Evolutionary conservation across 345 rosid species (phyloP).

Genomic region (Aquilaria malaccensis): DNA sequence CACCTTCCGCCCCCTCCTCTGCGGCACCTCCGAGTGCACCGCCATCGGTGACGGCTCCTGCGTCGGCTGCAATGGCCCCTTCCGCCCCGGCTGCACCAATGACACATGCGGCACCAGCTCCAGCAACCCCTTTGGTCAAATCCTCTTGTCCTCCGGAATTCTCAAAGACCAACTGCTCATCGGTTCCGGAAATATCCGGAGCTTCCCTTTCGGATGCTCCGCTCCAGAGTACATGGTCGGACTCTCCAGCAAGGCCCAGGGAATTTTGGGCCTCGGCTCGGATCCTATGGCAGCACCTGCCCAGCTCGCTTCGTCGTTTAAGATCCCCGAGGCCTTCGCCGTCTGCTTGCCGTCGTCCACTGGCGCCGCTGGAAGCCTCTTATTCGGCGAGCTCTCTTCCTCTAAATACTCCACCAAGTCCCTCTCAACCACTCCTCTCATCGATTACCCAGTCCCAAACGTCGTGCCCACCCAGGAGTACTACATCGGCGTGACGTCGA

Average conservation of each 20-base stretch:
- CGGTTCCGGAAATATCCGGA: background rate
- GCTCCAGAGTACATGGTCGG: background rate
- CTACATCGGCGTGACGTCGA: conserved; percentile 21
- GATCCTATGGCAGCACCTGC: conserved; percentile 12
- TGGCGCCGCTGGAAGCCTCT: conserved; percentile 16
- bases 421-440: conserved; percentile 4
- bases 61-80: conserved; percentile 11
- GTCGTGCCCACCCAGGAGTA: conserved; percentile 25
- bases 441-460: conserved; percentile 14
- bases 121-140: conserved; percentile 13
- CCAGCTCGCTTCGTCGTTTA: conserved; percentile 18
- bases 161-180: conserved; percentile 18
- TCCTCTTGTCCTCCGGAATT: conserved; percentile 7
- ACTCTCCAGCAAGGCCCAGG: conserved; percentile 12
- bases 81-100: conserved; percentile 30
- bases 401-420: conserved; percentile 12
- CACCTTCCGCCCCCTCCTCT: conserved; percentile 20
- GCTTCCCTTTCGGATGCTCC: conserved; percentile 14
- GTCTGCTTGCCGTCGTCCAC: conserved; percentile 35
- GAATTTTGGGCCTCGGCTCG: conserved; percentile 28
- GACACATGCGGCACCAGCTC: conserved; percentile 24
- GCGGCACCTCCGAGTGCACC: conserved; percentile 22
- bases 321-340: conserved; percentile 24
- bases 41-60: conserved; percentile 13
- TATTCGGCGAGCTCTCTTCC: conserved; percentile 22